Percentiles rank a stretch among this genome's conserved stretches.
These are phyloP conservation scores for Alloascoidea hylecoeti DNA, from an alignment of 805 yeast genomes.

Conservation along the genomic window DNA sequence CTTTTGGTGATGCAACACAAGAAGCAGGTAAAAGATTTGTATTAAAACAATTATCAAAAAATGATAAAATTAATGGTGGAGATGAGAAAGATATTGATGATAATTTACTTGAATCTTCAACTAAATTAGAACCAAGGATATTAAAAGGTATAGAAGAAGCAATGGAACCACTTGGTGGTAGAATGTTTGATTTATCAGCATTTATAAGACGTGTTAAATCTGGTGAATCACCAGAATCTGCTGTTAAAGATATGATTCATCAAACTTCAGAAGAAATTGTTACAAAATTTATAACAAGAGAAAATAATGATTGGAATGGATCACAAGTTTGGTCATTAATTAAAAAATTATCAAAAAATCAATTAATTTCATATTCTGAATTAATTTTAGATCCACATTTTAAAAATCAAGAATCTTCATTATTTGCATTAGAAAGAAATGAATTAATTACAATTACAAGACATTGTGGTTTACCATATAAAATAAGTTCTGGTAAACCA, in stretches of 20 bases:
- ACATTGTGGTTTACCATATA: constrained; percentile 59
- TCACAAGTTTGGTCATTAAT: constrained; percentile 87
- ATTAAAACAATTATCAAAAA: constrained; percentile 30
- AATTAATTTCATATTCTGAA: constrained; percentile 27
- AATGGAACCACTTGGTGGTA: constrained; percentile 77
- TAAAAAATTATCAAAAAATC: constrained; percentile 39
- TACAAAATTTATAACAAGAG: constrained; percentile 45
- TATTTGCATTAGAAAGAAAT: constrained; percentile 62
- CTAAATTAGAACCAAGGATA: too few relatives aligned
- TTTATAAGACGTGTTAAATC: constrained; percentile 77
- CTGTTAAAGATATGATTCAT: constrained; percentile 62
- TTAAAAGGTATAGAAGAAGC: constrained; percentile 32
- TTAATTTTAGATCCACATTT: constrained; percentile 17
- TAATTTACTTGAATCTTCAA: constrained; percentile 3
- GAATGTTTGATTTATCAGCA: constrained; percentile 87
- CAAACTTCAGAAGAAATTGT: constrained; percentile 84
- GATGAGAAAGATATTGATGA: constrained; percentile 12
- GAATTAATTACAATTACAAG: constrained; percentile 64
- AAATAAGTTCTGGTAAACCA: constrained; percentile 73
- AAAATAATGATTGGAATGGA: constrained; percentile 35
- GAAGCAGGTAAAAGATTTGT: constrained; percentile 62
- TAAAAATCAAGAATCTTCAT: constrained; percentile 32
- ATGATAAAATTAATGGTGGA: constrained; percentile 15
- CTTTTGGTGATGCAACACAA: constrained; percentile 70
- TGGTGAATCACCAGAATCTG: constrained; percentile 73